Percentiles rank a stretch among this genome's conserved stretches.
phyloP scores from a whole-genome alignment of 148 eudicot genomes.

The Arbutus unedo region DNA sequence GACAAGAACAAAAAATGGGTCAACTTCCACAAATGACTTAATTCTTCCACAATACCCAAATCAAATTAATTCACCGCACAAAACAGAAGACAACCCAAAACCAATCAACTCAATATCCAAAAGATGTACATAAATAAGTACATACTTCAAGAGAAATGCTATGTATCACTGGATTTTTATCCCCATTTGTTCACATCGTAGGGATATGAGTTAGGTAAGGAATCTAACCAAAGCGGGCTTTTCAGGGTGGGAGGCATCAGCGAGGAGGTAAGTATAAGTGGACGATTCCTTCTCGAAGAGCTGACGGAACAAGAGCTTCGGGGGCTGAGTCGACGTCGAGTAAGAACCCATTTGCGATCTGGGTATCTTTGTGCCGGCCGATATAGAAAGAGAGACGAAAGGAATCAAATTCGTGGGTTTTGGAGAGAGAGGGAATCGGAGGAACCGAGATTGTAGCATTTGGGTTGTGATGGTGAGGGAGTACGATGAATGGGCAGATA shows the following conservation, averaged over 20 bases:
- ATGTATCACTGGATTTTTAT: not conserved
- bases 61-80: not conserved
- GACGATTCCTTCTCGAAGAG: conserved; percentile 93
- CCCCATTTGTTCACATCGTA: not conserved
- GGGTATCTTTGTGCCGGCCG: conserved; percentile 8
- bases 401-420: conserved; percentile 8
- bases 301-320: conserved; percentile 72
- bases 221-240: conserved; percentile 78
- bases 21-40: not conserved
- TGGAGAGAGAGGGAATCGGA: conserved; percentile 10
- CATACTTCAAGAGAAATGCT: not conserved
- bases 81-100: not conserved
- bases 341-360: conserved; percentile 47
- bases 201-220: not conserved
- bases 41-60: not conserved
- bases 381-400: conserved; percentile 4
- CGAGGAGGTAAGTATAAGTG: conserved; percentile 92
- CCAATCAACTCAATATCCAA: not conserved
- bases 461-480: not conserved
- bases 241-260: conserved; percentile 78
- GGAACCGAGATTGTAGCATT: conserved; percentile 29
- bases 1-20: not conserved
- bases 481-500: not conserved
- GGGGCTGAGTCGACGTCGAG: conserved; percentile 44
- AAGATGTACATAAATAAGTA: not conserved